Percentiles rank a stretch among this genome's conserved stretches.
These are phyloP conservation scores for Lactarius indigo DNA, from an alignment of 768 basidiomycete genomes.

Conservation along the genomic window DNA sequence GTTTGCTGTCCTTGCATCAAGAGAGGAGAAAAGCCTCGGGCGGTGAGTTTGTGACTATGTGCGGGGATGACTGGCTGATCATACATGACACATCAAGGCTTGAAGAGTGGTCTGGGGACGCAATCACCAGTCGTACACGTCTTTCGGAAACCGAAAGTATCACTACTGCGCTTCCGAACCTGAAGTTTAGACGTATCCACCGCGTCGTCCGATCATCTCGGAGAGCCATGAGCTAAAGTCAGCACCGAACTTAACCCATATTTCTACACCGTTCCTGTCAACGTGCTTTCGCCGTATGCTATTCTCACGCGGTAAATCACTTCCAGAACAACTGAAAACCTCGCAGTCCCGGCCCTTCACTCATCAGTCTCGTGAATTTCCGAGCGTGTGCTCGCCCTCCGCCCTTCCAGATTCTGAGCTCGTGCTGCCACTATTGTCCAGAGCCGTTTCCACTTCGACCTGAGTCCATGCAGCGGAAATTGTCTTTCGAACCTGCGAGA, in stretches of 20 bases:
- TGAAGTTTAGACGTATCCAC: background rate
- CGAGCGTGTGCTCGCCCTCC: background rate
- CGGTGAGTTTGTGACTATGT: no score
- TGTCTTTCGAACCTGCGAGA: background rate
- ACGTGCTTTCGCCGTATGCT: background rate
- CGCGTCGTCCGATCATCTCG: background rate
- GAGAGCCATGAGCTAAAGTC: background rate
- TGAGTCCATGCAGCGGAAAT: background rate
- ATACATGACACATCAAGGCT: background rate
- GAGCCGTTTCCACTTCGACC: background rate
- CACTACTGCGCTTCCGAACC: background rate
- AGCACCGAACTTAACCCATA: background rate
- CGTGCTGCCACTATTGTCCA: background rate
- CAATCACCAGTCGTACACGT: background rate
- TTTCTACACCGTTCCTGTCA: background rate
- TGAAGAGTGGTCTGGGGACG: background rate
- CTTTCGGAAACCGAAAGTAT: background rate
- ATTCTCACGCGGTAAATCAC: background rate
- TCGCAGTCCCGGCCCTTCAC: background rate
- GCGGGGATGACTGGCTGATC: no score
- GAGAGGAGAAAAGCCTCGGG: no score
- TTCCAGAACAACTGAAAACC: background rate
- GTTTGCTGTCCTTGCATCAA: no score
- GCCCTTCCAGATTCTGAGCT: background rate
- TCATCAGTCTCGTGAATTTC: background rate